Base-by-base conservation (phyloP, 257 asterid genomes). In the Capsicum pubescens region DNA sequence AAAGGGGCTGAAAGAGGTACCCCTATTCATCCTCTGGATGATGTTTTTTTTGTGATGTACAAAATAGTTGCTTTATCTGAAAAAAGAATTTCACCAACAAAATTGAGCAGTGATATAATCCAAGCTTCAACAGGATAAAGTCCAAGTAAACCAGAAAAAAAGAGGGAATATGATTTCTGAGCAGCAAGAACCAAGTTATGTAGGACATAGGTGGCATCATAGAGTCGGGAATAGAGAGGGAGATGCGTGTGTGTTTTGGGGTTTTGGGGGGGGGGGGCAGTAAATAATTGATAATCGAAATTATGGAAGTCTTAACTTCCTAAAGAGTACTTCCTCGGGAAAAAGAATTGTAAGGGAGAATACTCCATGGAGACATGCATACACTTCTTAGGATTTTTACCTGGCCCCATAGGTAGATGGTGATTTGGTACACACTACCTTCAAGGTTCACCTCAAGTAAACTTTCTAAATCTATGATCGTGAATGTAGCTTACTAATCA, bases 121-220 rank as follows among this genome's bases (percentile, higher is more conserved):
- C n/a, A 71, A 39, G n/a, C 58, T 71, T 46, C 80, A 10, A 71
- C 57, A 44, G 7, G 79, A 64, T 17, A 64, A 70, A 46, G 57
- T 71, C 79, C 9, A 71, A 71, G 58, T 17, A n/a, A 46, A 46
- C 9, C 58, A 71, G 79, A 71, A 71, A 68, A 54, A 70, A 44
- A 16, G 26, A 44, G 9, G 56, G 78, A n/a, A 44, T 70, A 17
- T 2, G 6, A 46, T 46, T 46, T 46, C 80, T 9, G 12, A 46
- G 80, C 58, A 46, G 58, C 58, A 71, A 71, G 36, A 71, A 71
- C n/a, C 80, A 46, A n/a, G 80, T 17, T 71, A 46, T 71, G 58
- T 46, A 71, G 79, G 16, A 71, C 39, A 9, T 16, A 71, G 36
- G 56, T 71, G 79, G 57, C 17, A 32, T 46, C 17, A 19, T 71